Evolutionary conservation across 176 grass and related monocot species (phyloP).

Genomic region (Poa pratensis): DNA sequence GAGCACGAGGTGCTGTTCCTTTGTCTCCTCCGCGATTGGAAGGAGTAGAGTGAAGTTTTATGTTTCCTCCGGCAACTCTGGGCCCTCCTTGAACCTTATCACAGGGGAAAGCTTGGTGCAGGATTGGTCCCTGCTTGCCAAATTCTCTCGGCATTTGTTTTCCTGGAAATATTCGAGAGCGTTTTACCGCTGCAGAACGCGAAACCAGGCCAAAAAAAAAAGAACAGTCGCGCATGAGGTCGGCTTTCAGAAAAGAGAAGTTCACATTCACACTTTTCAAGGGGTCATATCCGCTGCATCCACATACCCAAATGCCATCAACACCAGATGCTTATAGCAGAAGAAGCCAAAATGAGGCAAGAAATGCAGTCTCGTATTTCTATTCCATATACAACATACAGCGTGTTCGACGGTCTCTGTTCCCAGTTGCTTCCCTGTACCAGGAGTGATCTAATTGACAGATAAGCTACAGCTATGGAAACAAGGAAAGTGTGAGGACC

Average conservation of each 20-base stretch:
- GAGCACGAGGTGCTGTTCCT: constrained; percentile 32
- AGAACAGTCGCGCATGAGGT: too few relatives aligned
- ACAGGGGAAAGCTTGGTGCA: not conserved
- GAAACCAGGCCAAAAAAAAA: not conserved
- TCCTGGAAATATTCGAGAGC: not conserved
- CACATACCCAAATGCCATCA: too few relatives aligned
- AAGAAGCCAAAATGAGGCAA: not conserved
- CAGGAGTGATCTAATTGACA: not conserved
- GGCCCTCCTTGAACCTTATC: not conserved
- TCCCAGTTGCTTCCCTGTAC: constrained; percentile 13
- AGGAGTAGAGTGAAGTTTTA: not conserved
- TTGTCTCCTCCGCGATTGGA: constrained; percentile 20
- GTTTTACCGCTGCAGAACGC: not conserved
- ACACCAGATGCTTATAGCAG: not conserved
- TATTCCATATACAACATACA: constrained; percentile 46
- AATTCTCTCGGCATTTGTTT: not conserved
- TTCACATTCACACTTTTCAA: too few relatives aligned
- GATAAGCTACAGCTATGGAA: constrained; percentile 5
- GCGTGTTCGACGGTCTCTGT: not conserved
- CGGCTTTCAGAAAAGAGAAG: too few relatives aligned
- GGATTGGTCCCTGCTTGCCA: not conserved
- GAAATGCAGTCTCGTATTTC: constrained; percentile 22
- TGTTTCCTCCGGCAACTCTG: not conserved
- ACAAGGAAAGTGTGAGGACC: too few relatives aligned
- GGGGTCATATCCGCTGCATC: too few relatives aligned